Conservation (phyloP, 345 rosid species). For the Linum tenue region DNA sequence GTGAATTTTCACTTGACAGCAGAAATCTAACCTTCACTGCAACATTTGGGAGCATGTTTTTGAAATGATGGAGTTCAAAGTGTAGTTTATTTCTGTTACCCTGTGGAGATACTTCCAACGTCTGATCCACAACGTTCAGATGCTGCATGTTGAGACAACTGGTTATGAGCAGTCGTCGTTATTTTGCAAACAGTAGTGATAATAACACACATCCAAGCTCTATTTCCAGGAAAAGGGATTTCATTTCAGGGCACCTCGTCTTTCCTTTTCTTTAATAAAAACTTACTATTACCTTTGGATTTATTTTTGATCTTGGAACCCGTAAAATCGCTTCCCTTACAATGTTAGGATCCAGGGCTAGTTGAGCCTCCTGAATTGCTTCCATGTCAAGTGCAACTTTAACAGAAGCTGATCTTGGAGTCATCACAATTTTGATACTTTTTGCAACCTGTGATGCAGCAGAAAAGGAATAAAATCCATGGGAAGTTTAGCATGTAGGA, state of each 20-base stretch:
- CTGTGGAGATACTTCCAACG: conserved; percentile 61
- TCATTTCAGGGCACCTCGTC: no score
- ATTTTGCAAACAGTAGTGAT: conserved; percentile 16
- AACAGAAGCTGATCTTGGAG: conserved; percentile 71
- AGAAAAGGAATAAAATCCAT: no score
- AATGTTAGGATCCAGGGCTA: conserved; percentile 59
- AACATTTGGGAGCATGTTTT: conserved; percentile 60
- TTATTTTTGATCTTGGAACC: conserved; percentile 52
- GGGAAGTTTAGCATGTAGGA: not conserved
- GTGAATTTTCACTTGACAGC: not conserved
- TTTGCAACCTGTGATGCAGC: conserved; percentile 54
- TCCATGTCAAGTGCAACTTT: conserved; percentile 55
- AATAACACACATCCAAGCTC: conserved; percentile 2
- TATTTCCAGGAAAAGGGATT: no score
- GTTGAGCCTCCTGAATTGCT: conserved; percentile 54
- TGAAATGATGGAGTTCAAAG: conserved; percentile 62
- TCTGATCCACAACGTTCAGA: conserved; percentile 57
- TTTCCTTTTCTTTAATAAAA: not conserved
- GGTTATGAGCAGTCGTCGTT: not conserved
- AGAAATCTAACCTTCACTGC: conserved; percentile 58
- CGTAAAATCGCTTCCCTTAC: conserved; percentile 65
- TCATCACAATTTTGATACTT: conserved; percentile 70
- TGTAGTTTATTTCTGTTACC: conserved; percentile 50
- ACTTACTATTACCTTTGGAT: conserved; percentile 34
- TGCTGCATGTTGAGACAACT: conserved; percentile 38